These are phyloP conservation scores for Ustilago cynodontis DNA, from an alignment of 1,284 basidiomycete genomes.

Conservation along the genomic window DNA sequence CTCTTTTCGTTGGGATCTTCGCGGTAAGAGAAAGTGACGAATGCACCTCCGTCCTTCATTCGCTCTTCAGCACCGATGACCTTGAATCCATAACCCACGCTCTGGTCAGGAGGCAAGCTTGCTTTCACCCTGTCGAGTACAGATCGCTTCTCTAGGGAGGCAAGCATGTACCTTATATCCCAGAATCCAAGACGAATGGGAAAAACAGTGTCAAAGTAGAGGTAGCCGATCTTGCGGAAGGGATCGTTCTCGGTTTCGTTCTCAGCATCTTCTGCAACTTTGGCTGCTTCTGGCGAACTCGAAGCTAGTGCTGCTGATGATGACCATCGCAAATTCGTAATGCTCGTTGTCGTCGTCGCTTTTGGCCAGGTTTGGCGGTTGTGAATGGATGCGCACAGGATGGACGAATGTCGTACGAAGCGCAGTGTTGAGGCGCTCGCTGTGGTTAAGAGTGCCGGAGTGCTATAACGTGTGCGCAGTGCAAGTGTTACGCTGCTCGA, in stretches of 20 bases:
- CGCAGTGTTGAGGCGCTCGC: conserved; percentile 7
- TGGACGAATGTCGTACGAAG: conserved; percentile 2
- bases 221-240: conserved; percentile 52
- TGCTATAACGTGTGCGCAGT: not conserved
- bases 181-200: conserved; percentile 61
- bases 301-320: conserved; percentile 45
- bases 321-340: conserved; percentile 19
- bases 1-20: conserved; percentile 44
- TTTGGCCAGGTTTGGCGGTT: not conserved
- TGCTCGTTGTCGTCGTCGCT: not conserved
- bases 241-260: conserved; percentile 49
- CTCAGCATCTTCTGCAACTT: conserved; percentile 48
- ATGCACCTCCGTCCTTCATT: conserved; percentile 62
- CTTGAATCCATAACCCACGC: conserved; percentile 62
- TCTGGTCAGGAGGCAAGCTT: conserved; percentile 46
- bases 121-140: conserved; percentile 52
- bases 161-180: conserved; percentile 57
- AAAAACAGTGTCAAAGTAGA: conserved; percentile 65
- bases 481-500: not conserved
- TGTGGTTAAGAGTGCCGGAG: conserved; percentile 1
- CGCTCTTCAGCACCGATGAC: conserved; percentile 58
- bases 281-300: conserved; percentile 49
- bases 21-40: conserved; percentile 52
- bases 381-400: not conserved
- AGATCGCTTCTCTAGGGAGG: conserved; percentile 39